These are phyloP conservation scores for Penicillium janthinellum DNA, from an alignment of 2,329 filamentous ascomycete genomes.

Conservation along the genomic window DNA sequence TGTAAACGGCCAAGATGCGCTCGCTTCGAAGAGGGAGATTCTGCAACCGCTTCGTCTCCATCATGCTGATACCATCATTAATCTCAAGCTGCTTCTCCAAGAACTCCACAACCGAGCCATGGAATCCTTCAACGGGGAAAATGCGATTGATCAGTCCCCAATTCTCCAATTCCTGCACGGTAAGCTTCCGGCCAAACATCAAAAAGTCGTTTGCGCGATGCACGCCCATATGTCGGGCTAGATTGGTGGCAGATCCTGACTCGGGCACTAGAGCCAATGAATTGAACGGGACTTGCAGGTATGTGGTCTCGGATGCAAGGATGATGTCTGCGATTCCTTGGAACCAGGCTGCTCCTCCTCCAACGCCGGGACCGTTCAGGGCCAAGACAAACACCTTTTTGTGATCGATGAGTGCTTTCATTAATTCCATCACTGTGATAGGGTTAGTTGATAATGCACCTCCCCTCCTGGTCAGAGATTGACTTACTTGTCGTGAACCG, in stretches of 20 bases:
- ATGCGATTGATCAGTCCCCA: slow-evolving; percentile 52
- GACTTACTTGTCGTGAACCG: background rate
- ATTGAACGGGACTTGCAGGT: slow-evolving; percentile 53
- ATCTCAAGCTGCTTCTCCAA: slow-evolving; percentile 46
- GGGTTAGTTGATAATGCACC: slow-evolving; percentile 17
- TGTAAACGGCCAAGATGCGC: slow-evolving; percentile 51
- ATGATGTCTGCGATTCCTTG: slow-evolving; percentile 53
- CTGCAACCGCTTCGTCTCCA: slow-evolving; percentile 54
- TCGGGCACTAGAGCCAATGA: slow-evolving; percentile 54
- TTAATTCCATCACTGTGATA: slow-evolving; percentile 29
- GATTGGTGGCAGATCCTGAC: slow-evolving; percentile 50
- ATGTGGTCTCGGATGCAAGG: slow-evolving; percentile 48
- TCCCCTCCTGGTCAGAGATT: background rate
- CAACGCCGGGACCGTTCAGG: slow-evolving; percentile 54
- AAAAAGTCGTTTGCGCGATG: slow-evolving; percentile 56
- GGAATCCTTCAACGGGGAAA: slow-evolving; percentile 47
- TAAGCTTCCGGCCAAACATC: slow-evolving; percentile 54
- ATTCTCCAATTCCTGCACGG: slow-evolving; percentile 46
- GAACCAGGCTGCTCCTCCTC: slow-evolving; percentile 56
- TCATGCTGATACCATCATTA: slow-evolving; percentile 57
- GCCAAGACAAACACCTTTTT: slow-evolving; percentile 54
- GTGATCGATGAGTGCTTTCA: slow-evolving; percentile 54
- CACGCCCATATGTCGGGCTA: slow-evolving; percentile 52
- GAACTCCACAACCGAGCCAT: slow-evolving; percentile 44
- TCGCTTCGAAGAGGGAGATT: slow-evolving; percentile 49